Conservation (phyloP, 495 filamentous ascomycete genomes). For the Podospora comata region DNA sequence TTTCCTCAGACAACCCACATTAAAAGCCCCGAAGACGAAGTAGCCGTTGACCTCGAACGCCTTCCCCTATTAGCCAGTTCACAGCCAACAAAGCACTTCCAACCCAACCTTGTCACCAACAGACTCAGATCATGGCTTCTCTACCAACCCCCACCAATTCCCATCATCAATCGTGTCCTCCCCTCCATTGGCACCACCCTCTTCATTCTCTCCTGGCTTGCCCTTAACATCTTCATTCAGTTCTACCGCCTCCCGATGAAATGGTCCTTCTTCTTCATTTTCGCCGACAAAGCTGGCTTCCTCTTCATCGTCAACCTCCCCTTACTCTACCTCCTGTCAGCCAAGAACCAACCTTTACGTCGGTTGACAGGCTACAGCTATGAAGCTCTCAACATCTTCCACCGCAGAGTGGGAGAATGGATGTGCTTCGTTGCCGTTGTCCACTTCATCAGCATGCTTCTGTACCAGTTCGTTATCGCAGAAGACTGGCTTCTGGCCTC, state of each 20-base stretch:
- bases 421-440: conserved; percentile 36
- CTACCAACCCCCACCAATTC: conserved; percentile 55
- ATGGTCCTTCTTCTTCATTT: conserved; percentile 48
- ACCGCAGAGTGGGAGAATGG: conserved; percentile 37
- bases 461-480: conserved; percentile 39
- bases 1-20: conserved; percentile 7
- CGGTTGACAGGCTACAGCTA: conserved; percentile 60
- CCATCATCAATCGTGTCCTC: conserved; percentile 51
- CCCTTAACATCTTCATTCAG: conserved; percentile 55
- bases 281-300: conserved; percentile 56
- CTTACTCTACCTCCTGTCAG: conserved; percentile 57
- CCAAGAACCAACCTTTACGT: conserved; percentile 61
- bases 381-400: conserved; percentile 61
- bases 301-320: conserved; percentile 54
- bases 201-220: conserved; percentile 46
- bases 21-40: conserved; percentile 11
- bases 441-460: conserved; percentile 40
- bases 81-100: not conserved
- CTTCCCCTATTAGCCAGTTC: conserved; percentile 18
- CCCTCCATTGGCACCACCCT: conserved; percentile 54
- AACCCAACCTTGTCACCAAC: not conserved
- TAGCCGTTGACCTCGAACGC: conserved; percentile 27
- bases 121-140: conserved; percentile 34
- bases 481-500: conserved; percentile 27
- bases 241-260: conserved; percentile 48